These are phyloP conservation scores for Lodderomyces margitis DNA, from an alignment of 1,139 yeast genomes.

Conservation along the genomic window DNA sequence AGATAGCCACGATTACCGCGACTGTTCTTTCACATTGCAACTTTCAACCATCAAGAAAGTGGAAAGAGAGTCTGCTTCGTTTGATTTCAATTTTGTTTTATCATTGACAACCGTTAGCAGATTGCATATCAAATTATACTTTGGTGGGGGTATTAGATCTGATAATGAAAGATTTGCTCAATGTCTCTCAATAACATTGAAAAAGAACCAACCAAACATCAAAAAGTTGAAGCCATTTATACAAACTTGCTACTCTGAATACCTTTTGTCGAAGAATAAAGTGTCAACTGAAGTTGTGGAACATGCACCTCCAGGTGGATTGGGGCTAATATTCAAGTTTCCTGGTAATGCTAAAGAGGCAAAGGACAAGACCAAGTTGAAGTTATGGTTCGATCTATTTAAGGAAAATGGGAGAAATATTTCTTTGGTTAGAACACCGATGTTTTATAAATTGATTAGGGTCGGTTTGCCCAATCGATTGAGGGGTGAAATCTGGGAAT, in stretches of 20 bases:
- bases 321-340: conserved; percentile 77
- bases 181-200: conserved; percentile 58
- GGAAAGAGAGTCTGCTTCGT: conserved; percentile 46
- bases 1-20: conserved; percentile 65
- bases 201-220: conserved; percentile 63
- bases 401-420: conserved; percentile 81
- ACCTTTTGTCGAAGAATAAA: conserved; percentile 63
- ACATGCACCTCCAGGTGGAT: conserved; percentile 74
- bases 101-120: conserved; percentile 70
- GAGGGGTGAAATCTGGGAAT: conserved; percentile 96
- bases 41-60: conserved; percentile 79
- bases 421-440: conserved; percentile 68
- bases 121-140: conserved; percentile 60
- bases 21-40: conserved; percentile 70
- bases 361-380: conserved; percentile 81
- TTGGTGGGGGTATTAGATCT: conserved; percentile 80
- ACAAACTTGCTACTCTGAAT: conserved; percentile 80
- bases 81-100: conserved; percentile 51
- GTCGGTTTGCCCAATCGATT: conserved; percentile 91
- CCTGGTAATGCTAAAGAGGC: conserved; percentile 84
- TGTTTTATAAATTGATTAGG: conserved; percentile 77
- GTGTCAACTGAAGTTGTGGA: conserved; percentile 44
- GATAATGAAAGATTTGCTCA: conserved; percentile 81
- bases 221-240: conserved; percentile 63
- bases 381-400: conserved; percentile 91